Base-by-base conservation (phyloP, 202 grass and related monocot species). In the Thinopyrum obtusiflorum region DNA sequence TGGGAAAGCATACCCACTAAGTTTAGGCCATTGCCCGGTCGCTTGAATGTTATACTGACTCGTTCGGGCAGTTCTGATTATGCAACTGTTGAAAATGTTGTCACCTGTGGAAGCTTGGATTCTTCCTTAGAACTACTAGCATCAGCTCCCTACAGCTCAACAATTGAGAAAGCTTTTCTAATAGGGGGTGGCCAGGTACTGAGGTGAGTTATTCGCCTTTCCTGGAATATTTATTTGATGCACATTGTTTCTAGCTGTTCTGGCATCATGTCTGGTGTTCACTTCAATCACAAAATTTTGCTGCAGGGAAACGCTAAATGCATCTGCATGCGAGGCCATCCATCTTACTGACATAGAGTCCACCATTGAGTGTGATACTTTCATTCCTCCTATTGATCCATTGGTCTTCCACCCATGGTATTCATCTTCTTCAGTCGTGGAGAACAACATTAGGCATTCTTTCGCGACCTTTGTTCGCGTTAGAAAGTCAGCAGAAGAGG, bases 41-140 rank as follows among this genome's bases (percentile, higher is more conserved):
- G 88, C 40, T 91, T 94, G 86, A 97, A 97, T 82, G 87, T 97
- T 36, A 88, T 97, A 78, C 76, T 97, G 62, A 97, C 92, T 83
- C 88, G 87, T 47, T 97, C 94, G 13, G 90, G 69, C 53, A 92
- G 84, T 86, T 97, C 89, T 82, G 88, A 91, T 82, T 89, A 94
- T 79, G 90, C 88, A 26, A 88, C 87, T 46, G 73, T 75, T 46
- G 92, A 97, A 47, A 97, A 94, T 91, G 90, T 91, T 70, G 74
- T 97, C 63, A 86, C 84, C 39, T 94, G 94, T 49, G 92, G 90
- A 86, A 97, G 94, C 86, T 79, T 97, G 81, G 73, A 81, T 53
- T 94, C 94, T 73, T 87, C 92, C 24, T 75, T 97, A 35, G 87
- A 97, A 77, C 60, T 97, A 53, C 81, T 97, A 67, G 90, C 88